Conservation (phyloP, 371 early-diverging fungal species). For the Chytridiales sp. region DNA sequence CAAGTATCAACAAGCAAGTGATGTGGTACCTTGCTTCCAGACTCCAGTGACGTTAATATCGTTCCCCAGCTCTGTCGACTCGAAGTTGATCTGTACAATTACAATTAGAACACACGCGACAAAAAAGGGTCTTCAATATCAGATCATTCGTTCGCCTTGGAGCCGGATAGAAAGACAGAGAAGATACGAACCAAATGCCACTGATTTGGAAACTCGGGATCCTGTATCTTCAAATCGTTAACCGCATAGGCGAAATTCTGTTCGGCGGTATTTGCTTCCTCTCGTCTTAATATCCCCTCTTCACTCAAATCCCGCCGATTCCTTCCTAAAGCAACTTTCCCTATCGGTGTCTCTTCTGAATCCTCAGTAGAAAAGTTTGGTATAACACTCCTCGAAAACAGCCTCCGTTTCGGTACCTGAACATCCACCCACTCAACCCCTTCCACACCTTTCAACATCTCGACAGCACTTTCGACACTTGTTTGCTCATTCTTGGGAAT, state of each 20-base stretch:
- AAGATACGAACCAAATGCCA: slow-evolving; percentile 74
- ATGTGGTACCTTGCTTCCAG: slow-evolving; percentile 75
- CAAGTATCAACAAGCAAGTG: background rate
- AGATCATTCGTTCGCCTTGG: background rate
- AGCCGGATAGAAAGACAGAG: background rate
- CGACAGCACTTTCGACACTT: background rate
- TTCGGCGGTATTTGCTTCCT: slow-evolving; percentile 1
- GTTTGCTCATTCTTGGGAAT: slow-evolving; percentile 24
- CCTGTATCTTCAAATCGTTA: slow-evolving; percentile 51
- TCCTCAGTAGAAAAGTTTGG: background rate
- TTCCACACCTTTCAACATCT: slow-evolving; percentile 16
- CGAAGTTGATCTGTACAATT: slow-evolving; percentile 62
- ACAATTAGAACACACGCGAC: background rate
- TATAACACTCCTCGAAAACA: slow-evolving; percentile 40
- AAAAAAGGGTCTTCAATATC: background rate
- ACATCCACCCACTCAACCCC: slow-evolving; percentile 34
- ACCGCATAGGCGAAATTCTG: slow-evolving; percentile 15
- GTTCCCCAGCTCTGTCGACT: slow-evolving; percentile 55
- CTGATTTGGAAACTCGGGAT: slow-evolving; percentile 79
- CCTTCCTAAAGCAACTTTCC: background rate
- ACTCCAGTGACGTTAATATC: slow-evolving; percentile 93
- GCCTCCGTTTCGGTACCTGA: slow-evolving; percentile 39
- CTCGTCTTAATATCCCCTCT: background rate
- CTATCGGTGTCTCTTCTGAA: background rate
- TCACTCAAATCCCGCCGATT: background rate